Evolutionary conservation across 345 rosid species (phyloP).

Genomic region (Syzygium oleosum): DNA sequence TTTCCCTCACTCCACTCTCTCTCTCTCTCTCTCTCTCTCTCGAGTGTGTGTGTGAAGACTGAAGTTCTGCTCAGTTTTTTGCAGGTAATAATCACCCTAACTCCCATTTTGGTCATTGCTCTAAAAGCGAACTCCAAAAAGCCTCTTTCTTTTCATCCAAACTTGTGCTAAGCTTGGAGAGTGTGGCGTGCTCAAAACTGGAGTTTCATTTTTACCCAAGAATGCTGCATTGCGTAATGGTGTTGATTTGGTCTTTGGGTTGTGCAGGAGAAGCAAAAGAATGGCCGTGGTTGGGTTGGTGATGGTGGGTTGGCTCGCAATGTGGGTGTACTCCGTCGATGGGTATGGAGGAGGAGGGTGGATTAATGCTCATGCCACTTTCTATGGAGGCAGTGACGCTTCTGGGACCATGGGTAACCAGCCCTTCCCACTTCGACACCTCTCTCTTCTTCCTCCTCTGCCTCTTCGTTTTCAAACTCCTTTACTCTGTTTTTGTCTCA

Average conservation of each 20-base stretch:
- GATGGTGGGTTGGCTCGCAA: background rate
- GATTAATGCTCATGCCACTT: conserved; percentile 77
- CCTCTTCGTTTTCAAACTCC: background rate
- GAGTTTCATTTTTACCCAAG: background rate
- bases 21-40: background rate
- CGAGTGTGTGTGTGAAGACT: background rate
- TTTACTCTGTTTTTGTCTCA: background rate
- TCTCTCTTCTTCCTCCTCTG: background rate
- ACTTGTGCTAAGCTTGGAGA: background rate
- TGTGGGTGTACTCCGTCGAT: conserved; percentile 10
- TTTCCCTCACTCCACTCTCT: background rate
- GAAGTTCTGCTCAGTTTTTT: background rate
- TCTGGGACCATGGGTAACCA: conserved; percentile 82
- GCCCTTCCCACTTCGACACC: background rate
- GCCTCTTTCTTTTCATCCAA: background rate
- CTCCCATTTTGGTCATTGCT: background rate
- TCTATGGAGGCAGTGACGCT: conserved; percentile 86
- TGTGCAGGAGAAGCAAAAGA: background rate
- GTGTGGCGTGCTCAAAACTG: background rate
- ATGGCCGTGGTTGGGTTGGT: conserved; percentile 10
- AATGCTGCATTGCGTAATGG: background rate
- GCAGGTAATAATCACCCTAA: background rate
- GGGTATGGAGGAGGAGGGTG: conserved; percentile 37
- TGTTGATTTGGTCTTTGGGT: background rate
- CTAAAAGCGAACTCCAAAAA: background rate